Conservation (phyloP, 805 yeast species). For the Cyberlindnera xishuangbannaensis region DNA sequence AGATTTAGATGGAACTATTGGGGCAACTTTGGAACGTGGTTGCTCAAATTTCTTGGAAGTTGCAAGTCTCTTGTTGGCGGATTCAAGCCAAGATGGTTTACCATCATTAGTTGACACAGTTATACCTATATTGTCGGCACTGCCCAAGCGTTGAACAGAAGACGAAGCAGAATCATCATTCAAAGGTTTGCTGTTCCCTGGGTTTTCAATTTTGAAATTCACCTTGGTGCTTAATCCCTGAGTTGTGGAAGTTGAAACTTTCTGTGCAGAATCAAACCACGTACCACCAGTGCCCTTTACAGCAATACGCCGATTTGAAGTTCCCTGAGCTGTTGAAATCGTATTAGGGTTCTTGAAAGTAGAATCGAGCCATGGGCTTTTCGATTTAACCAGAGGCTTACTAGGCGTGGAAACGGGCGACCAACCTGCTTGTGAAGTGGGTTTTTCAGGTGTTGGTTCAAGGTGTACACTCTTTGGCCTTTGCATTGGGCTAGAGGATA, state of each 20-base stretch:
- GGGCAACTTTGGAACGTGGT: constrained; percentile 25
- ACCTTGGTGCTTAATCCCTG: constrained; percentile 6
- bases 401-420: not conserved
- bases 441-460: too few relatives aligned
- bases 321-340: constrained; percentile 3
- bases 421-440: not conserved
- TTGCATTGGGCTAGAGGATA: too few relatives aligned
- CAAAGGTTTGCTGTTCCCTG: too few relatives aligned
- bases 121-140: too few relatives aligned
- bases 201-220: constrained; percentile 4
- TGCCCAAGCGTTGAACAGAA: too few relatives aligned
- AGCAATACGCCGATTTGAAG: constrained; percentile 4
- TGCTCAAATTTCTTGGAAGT: constrained; percentile 3
- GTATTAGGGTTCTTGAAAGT: constrained; percentile 2
- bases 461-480: too few relatives aligned
- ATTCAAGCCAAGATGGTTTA: constrained; percentile 19
- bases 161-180: too few relatives aligned
- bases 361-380: constrained; percentile 10
- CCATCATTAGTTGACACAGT: not conserved
- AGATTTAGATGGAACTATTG: constrained; percentile 24
- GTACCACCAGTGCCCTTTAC: constrained; percentile 1
- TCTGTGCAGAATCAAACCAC: constrained; percentile 12
- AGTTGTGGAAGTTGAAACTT: constrained; percentile 10
- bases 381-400: constrained; percentile 13
- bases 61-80: constrained; percentile 14